Base-by-base conservation (phyloP, 805 yeast genomes). In the Starmera quercuum region DNA sequence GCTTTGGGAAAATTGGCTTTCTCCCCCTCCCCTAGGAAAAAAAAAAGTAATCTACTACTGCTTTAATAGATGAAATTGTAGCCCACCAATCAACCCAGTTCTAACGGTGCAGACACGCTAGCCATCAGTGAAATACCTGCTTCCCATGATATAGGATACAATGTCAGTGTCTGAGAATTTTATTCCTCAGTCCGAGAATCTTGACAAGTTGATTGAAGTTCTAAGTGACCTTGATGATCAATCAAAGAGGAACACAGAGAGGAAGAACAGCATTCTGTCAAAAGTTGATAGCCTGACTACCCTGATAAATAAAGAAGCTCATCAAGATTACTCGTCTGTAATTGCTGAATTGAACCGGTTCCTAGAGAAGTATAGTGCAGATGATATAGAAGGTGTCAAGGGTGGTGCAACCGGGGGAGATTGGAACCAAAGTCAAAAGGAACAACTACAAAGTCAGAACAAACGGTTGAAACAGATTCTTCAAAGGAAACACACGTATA, bases 131-230 rank as follows among this genome's bases (percentile, higher is more conserved):
- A n/a, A n/a, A n/a, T n/a, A n/a, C n/a, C n/a, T n/a, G n/a, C n/a
- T n/a, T n/a, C n/a, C n/a, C n/a, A n/a, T n/a, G n/a, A n/a, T n/a
- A n/a, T n/a, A n/a, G n/a, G n/a, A 5, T 16, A 15, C 5, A 23
- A 32, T 18, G 47, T 31, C 29, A 2, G 31, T 20, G 11, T 39
- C 49, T 16, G 44, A 40, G n/a, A 45, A 36, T 27, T 46, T 42
- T 19, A 33, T 33, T 1, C 51, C 49, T 14, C 53, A 50, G 34
- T 26, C 47, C 5, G 54, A 50, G 33, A 45, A 48, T 30, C 32
- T 48, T 11, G 38, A 34, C 13, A 46, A 41, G n/a, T 27, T 50
- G 8, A 36, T 30, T 12, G 23, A 34, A 4, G 44, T 44, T 7
- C 34, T 44, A 1, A n/a, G 13, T 1, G 44, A 48, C 11, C 32